These are phyloP conservation scores for Clarireedia monteithiana DNA, from an alignment of 2,329 filamentous ascomycete genomes.

Conservation along the genomic window DNA sequence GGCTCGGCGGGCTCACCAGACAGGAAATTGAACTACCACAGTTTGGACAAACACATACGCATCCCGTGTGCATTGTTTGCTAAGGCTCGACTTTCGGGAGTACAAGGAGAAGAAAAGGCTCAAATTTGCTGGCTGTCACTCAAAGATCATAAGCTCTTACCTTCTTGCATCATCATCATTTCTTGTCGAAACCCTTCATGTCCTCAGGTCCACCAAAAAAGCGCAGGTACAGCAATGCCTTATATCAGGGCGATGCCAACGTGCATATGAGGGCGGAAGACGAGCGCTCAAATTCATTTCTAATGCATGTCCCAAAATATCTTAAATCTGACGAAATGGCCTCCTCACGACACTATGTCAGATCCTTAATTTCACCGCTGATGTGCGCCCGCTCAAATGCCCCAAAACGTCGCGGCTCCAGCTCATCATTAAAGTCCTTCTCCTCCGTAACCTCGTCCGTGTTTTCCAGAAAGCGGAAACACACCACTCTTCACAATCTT, in stretches of 20 bases:
- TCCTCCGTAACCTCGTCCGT: background rate
- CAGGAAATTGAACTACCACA: background rate
- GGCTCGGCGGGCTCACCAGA: no score
- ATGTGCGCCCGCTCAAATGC: background rate
- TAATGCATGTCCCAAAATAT: background rate
- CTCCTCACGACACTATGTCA: background rate
- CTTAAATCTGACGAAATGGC: background rate
- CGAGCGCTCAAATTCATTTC: background rate
- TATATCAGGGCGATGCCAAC: background rate
- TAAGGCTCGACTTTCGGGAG: background rate
- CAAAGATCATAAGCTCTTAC: slow-evolving; percentile 1
- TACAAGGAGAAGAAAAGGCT: slow-evolving; percentile 3
- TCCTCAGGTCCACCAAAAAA: background rate
- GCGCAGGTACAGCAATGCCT: background rate
- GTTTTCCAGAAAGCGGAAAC: background rate
- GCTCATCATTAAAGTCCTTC: background rate
- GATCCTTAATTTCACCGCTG: background rate
- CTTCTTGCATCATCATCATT: background rate
- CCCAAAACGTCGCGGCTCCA: background rate
- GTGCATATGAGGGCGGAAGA: background rate
- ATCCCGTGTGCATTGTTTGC: background rate
- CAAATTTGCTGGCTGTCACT: background rate
- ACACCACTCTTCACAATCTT: slow-evolving; percentile 8
- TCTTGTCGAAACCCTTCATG: background rate
- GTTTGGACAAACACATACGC: background rate